A percentile compares a stretch with the other conserved stretches of the same genome.
These are phyloP conservation scores for Xylariaceae sp. DNA, from an alignment of 2,329 filamentous ascomycete species.

Conservation along the genomic window DNA sequence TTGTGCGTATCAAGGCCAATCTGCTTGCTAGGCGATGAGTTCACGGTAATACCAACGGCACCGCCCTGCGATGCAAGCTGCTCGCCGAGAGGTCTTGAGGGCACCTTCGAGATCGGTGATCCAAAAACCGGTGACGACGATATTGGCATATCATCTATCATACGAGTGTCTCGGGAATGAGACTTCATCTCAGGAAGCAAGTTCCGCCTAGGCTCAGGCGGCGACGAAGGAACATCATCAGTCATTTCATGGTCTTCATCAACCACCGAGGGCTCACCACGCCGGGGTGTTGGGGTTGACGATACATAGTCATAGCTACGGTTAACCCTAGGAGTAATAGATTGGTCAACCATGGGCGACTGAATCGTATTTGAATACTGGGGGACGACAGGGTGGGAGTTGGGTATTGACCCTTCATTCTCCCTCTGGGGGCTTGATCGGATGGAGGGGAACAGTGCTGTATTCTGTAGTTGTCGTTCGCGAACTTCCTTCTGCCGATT, in stretches of 20 bases:
- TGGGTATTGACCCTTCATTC: constrained; percentile 10
- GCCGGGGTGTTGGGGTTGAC: constrained; percentile 58
- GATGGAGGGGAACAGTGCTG: constrained; percentile 64
- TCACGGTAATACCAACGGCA: neutral
- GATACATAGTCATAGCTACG: constrained; percentile 48
- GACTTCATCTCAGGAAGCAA: constrained; percentile 51
- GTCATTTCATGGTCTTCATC: constrained; percentile 45
- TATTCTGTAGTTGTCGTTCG: constrained; percentile 64
- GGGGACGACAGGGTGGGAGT: neutral
- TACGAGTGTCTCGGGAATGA: constrained; percentile 40
- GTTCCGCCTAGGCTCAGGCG: constrained; percentile 51
- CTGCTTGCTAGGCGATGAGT: neutral
- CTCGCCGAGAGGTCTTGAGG: neutral
- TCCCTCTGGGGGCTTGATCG: constrained; percentile 46
- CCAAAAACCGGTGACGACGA: constrained; percentile 35
- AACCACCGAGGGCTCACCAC: constrained; percentile 47
- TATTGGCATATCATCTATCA: constrained; percentile 43
- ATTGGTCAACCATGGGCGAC: constrained; percentile 22
- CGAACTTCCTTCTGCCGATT: constrained; percentile 75
- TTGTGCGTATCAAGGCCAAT: neutral
- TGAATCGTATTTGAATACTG: constrained; percentile 6
- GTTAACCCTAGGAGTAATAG: constrained; percentile 45
- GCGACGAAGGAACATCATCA: constrained; percentile 54
- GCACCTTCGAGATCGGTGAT: constrained; percentile 39
- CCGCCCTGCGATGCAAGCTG: neutral